Evolutionary conservation across 2,329 filamentous ascomycete genomes (phyloP).

Genomic region (Colletotrichum cereale): DNA sequence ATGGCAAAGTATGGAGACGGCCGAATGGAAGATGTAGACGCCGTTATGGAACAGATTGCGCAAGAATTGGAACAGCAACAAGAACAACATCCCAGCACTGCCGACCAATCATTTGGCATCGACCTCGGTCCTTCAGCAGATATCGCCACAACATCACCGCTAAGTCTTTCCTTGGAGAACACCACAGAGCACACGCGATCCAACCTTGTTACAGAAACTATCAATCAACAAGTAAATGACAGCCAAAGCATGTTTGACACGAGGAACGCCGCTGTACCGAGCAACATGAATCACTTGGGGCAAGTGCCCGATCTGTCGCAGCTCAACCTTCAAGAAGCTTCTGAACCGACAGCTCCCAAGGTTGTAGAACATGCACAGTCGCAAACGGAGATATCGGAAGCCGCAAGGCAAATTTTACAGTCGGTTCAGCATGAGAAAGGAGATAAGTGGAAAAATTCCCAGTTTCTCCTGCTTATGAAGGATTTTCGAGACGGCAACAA

Average conservation of each 20-base stretch:
- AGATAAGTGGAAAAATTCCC: slow-evolving; percentile 61
- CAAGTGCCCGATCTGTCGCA: slow-evolving; percentile 12
- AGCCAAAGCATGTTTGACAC: background rate
- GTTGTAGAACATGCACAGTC: background rate
- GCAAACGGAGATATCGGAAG: slow-evolving; percentile 53
- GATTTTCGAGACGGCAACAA: slow-evolving; percentile 60
- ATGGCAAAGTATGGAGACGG: slow-evolving; percentile 51
- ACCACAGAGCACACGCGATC: background rate
- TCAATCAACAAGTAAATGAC: background rate
- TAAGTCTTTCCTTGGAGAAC: background rate
- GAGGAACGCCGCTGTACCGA: background rate
- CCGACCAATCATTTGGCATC: background rate
- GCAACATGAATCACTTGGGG: background rate
- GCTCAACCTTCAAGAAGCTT: background rate
- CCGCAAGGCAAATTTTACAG: slow-evolving; percentile 57
- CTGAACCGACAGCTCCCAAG: background rate
- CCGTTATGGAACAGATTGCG: slow-evolving; percentile 58
- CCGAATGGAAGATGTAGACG: slow-evolving; percentile 55
- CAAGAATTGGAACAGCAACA: slow-evolving; percentile 53
- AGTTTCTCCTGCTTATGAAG: slow-evolving; percentile 59
- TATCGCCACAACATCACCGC: background rate
- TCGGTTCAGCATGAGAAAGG: slow-evolving; percentile 58
- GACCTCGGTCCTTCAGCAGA: background rate
- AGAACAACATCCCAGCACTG: background rate
- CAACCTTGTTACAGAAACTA: background rate